Evolutionary conservation across 257 asterid genomes (phyloP), one percentile per base, ranked within the genome.

Genomic region (Lycium ferocissimum): DNA sequence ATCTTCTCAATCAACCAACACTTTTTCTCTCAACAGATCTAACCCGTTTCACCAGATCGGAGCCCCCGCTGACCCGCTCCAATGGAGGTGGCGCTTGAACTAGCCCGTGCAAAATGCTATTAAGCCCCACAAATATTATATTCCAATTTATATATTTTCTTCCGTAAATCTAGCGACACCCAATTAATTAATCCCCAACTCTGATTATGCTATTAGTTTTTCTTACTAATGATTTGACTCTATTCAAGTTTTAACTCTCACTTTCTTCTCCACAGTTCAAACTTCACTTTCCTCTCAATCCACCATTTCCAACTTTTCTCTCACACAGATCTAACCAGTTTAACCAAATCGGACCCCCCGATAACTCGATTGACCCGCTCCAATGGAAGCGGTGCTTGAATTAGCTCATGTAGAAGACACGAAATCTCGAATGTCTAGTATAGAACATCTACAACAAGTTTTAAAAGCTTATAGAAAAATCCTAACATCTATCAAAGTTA

Each of bases 361-460:
- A 54, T 72, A 86, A 79, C 56, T 85, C 83, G 17, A 43, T 11
- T 58, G 82, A 26, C 33, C 4, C 78, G 58, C 84, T 26, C 67
- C 37, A 87, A 82, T 97, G 99, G 98, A 97, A 95, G 98, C 91
- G 93, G 99, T 98, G 57, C 85, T 97, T 85, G 98, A 95, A 85
- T 86, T 93, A 91, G 97, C 94, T 87, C 98, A 97, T 84, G 97
- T 97, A 3, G 95, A 97, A 95, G 99, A 97, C 91, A 97, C 99
- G 43, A 97, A 97, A 91, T 97, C 94, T 90, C 89, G 99, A 87
- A 95, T 97, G 99, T 98, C 99, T 4, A 98, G 97, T 22, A 98
- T 95, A 83, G 99, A 97, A 92, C 95, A 92, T 80, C 97, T 97
- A 83, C 95, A 95, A 87, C 95, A 95, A 78, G 94, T 92, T 43